Evolutionary conservation across 2,329 filamentous ascomycete genomes (phyloP).

Genomic region (Gremmenia infestans): DNA sequence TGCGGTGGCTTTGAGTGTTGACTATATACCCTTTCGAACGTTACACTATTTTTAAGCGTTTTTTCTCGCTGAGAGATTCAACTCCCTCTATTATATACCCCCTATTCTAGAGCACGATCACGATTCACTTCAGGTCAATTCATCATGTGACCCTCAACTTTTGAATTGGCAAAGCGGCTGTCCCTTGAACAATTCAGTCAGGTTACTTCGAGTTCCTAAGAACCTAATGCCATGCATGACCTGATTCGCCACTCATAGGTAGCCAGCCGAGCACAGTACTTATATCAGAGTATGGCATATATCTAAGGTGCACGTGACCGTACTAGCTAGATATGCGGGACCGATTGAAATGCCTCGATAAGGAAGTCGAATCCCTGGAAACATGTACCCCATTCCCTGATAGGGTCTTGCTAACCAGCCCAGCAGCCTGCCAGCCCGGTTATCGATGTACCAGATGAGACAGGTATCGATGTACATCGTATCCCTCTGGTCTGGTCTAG

Average conservation of each 20-base stretch:
- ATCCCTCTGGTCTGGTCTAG: no score
- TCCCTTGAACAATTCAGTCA: no score
- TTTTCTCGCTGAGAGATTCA: neutral
- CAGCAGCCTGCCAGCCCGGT: neutral
- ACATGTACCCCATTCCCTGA: conserved; percentile 6
- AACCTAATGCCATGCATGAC: no score
- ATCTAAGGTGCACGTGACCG: neutral
- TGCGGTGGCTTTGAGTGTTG: conserved; percentile 9
- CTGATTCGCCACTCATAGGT: neutral
- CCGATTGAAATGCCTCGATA: conserved; percentile 3
- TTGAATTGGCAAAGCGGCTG: neutral
- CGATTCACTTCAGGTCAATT: neutral
- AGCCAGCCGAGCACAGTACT: no score
- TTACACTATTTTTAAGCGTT: conserved; percentile 3
- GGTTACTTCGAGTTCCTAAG: no score
- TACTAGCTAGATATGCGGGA: neutral
- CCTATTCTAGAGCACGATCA: neutral
- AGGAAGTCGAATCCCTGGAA: conserved; percentile 13
- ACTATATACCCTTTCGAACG: conserved; percentile 16
- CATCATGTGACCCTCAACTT: neutral
- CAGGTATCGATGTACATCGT: no score
- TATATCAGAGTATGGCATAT: no score
- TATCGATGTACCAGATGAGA: neutral
- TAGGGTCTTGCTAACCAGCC: conserved; percentile 16
- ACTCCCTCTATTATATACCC: neutral